These are phyloP conservation scores for Sugiyamaella qingdaonensis DNA, from an alignment of 805 yeast species.

Conservation along the genomic window DNA sequence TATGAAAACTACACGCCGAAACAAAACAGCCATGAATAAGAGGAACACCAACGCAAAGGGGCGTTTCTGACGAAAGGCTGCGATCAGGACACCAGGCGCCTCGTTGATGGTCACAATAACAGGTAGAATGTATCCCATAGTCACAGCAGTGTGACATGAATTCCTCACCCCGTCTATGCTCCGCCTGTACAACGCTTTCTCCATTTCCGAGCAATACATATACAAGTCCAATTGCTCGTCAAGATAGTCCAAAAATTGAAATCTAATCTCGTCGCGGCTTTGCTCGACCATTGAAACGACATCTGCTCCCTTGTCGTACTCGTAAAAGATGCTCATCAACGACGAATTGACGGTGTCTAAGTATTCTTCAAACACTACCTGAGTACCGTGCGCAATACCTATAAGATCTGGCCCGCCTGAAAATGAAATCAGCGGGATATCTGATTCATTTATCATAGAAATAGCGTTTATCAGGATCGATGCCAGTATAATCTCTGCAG, in stretches of 20 bases:
- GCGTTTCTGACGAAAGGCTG: not conserved
- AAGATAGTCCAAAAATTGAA: constrained; percentile 4
- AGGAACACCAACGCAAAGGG: constrained; percentile 10
- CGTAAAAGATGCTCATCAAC: not conserved
- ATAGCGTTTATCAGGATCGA: constrained; percentile 1
- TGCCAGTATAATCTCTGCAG: constrained; percentile 5
- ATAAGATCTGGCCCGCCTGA: constrained; percentile 2
- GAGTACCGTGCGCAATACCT: constrained; percentile 3
- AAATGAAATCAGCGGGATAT: constrained; percentile 4
- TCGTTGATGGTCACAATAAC: constrained; percentile 4
- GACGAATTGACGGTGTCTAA: not conserved
- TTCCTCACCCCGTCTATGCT: constrained; percentile 2
- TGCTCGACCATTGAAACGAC: not conserved
- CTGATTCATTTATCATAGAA: constrained; percentile 4
- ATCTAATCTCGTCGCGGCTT: not conserved
- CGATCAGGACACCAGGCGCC: constrained; percentile 1
- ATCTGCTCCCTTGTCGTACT: not conserved
- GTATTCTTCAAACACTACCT: not conserved
- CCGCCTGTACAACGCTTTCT: not conserved
- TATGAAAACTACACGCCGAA: constrained; percentile 1
- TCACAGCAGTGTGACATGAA: not conserved
- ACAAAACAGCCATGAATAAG: constrained; percentile 5
- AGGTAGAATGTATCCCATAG: not conserved
- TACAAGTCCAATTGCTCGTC: not conserved
- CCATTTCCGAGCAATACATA: not conserved